Evolutionary conservation across 345 rosid genomes (phyloP), one percentile per base, ranked within the genome.

Genomic region (Nasturtium officinale): DNA sequence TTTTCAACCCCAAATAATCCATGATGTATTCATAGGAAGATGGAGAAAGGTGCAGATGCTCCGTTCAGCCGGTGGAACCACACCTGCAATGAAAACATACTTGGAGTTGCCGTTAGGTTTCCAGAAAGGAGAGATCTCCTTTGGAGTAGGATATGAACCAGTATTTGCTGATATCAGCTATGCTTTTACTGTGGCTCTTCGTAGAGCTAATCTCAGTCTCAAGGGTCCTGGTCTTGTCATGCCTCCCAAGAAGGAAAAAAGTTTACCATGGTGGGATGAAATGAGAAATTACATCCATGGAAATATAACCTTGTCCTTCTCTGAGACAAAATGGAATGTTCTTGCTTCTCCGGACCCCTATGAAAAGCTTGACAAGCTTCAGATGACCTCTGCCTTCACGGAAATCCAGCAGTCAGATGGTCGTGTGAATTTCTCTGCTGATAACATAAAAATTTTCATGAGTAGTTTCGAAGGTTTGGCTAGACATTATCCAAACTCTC

Each of bases 191-290:
- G 94, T 91, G 81, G 99, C 96, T 53, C 96, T 95, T 64, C 96
- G 97, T 62, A 89, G 97, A 82, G 97, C 99, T 61, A 90, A 91
- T 61, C 83, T 95, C 47, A 91, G 99, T 82, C 80, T 76, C 74
- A 83, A 86, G 75, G 85, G 90, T 74, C 87, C 94, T 65, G 85
- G 81, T 50, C 78, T 78, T 54, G 83, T 85, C 1, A 77, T 46
- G 70, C 94, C 92, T 38, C 89, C 89, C 7, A 95, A 95, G 79
- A 95, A 88, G 76, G 99, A 95, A 82, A 86, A 86, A 74, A 95
- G 87, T 68, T 90, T 95, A 61, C 97, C 99, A 4, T 95, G 99
- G 99, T 95, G 99, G 99, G 99, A 95, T 87, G 99, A 91, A 40
- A 87, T 91, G 96, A 88, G 99, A 79, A 87, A 95, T 67, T 95